Evolutionary conservation across 106 monocot species (phyloP).

Genomic region (Allium sativum): DNA sequence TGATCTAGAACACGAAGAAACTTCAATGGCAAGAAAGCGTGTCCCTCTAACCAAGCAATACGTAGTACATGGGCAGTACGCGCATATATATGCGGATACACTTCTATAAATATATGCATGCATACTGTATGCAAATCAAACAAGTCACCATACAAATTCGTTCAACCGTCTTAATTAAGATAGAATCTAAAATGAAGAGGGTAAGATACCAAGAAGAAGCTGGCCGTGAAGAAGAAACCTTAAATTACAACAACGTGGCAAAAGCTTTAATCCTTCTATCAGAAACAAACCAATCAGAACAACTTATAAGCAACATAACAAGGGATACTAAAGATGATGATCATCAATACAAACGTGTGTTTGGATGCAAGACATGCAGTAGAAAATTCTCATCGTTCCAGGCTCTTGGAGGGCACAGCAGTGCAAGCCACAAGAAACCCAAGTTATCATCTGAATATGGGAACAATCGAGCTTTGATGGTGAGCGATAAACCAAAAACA

Average conservation of each 20-base stretch:
- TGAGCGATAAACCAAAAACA: background rate
- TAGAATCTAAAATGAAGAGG: too few relatives aligned
- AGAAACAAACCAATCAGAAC: too few relatives aligned
- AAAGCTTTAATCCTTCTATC: slow-evolving; percentile 1
- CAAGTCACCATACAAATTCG: too few relatives aligned
- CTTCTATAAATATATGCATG: too few relatives aligned
- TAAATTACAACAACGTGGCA: background rate
- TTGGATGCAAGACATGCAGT: slow-evolving; percentile 3
- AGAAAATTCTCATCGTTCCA: slow-evolving; percentile 2
- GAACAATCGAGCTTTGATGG: background rate
- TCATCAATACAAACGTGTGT: background rate
- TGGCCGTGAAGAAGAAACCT: too few relatives aligned
- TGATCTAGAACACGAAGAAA: too few relatives aligned
- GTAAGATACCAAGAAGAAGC: background rate
- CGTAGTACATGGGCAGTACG: too few relatives aligned
- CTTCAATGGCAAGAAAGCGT: too few relatives aligned
- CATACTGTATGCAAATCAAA: too few relatives aligned
- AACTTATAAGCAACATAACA: background rate
- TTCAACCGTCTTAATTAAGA: too few relatives aligned
- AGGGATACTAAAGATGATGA: background rate
- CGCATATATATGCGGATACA: too few relatives aligned
- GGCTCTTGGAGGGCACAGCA: slow-evolving; percentile 4
- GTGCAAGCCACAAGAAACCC: slow-evolving; percentile 1
- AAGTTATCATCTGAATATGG: background rate
- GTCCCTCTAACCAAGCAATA: too few relatives aligned